Evolutionary conservation across 108 stramenopile genomes (phyloP).

Genomic region (Chaetoceros tenuissimus): DNA sequence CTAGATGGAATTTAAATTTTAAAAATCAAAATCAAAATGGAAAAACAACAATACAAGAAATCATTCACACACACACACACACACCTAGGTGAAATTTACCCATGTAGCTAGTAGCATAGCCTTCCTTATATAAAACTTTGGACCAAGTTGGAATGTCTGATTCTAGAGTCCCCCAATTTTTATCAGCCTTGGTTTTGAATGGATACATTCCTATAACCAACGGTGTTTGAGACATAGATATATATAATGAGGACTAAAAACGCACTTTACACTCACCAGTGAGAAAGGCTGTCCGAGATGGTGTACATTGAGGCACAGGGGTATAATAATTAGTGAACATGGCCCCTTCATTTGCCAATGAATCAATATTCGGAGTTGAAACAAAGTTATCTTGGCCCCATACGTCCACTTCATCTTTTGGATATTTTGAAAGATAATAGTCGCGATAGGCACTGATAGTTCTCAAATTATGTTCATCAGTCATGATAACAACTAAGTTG

Average conservation of each 20-base stretch:
- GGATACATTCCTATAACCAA: constrained; percentile 1
- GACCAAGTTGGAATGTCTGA: background rate
- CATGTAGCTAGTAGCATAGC: background rate
- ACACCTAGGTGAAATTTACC: no score
- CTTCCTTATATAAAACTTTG: background rate
- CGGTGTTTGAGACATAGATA: no score
- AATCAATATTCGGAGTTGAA: background rate
- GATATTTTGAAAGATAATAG: no score
- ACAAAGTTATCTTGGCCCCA: background rate
- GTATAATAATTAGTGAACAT: background rate
- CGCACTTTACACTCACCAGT: no score
- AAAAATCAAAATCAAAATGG: no score
- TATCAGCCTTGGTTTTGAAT: background rate
- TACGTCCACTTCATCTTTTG: background rate
- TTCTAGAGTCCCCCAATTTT: background rate
- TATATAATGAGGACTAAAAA: no score
- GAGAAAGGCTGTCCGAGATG: background rate
- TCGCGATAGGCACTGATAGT: background rate
- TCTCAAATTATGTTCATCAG: background rate
- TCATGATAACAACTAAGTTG: background rate
- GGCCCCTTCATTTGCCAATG: background rate
- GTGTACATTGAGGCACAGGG: background rate
- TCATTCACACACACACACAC: no score
- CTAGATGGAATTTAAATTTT: background rate
- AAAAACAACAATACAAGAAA: no score